A percentile compares a stretch with the other conserved stretches of the same genome.
Conservation (phyloP, 2,329 filamentous ascomycete genomes). For the Aspergillus fischeri region DNA sequence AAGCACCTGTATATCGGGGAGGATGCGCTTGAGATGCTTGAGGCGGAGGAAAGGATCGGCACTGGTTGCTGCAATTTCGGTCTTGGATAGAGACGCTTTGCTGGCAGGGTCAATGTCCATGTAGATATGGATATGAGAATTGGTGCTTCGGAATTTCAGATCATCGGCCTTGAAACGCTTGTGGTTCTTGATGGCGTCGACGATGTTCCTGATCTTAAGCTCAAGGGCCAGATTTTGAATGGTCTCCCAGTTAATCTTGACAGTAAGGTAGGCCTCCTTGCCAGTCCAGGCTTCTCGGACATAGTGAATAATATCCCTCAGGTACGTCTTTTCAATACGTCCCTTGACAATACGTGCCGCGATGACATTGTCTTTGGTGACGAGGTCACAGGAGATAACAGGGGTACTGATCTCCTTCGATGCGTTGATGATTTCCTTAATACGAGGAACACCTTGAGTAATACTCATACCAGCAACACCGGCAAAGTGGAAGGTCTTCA, state of each 20-base stretch:
- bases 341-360: slow-evolving; percentile 89
- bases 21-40: slow-evolving; percentile 75
- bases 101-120: slow-evolving; percentile 49
- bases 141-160: slow-evolving; percentile 52
- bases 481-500: slow-evolving; percentile 99
- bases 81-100: slow-evolving; percentile 36
- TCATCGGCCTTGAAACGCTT: slow-evolving; percentile 70
- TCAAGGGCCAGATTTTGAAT: slow-evolving; percentile 79
- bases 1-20: slow-evolving; percentile 81
- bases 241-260: slow-evolving; percentile 75
- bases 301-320: slow-evolving; percentile 74
- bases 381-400: slow-evolving; percentile 80
- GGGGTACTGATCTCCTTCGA: slow-evolving; percentile 91
- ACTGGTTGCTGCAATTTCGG: slow-evolving; percentile 41
- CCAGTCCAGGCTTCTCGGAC: slow-evolving; percentile 88
- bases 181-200: slow-evolving; percentile 69
- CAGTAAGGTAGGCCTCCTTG: slow-evolving; percentile 68
- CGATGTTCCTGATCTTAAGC: slow-evolving; percentile 69
- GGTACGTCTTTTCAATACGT: slow-evolving; percentile 89
- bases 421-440: slow-evolving; percentile 99
- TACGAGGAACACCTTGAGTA: slow-evolving; percentile 97
- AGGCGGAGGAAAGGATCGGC: slow-evolving; percentile 56
- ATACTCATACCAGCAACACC: slow-evolving; percentile 99
- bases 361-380: slow-evolving; percentile 68
- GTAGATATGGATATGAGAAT: slow-evolving; percentile 65